Conservation (phyloP, 257 asterid genomes). For the Solanum neorickii region DNA sequence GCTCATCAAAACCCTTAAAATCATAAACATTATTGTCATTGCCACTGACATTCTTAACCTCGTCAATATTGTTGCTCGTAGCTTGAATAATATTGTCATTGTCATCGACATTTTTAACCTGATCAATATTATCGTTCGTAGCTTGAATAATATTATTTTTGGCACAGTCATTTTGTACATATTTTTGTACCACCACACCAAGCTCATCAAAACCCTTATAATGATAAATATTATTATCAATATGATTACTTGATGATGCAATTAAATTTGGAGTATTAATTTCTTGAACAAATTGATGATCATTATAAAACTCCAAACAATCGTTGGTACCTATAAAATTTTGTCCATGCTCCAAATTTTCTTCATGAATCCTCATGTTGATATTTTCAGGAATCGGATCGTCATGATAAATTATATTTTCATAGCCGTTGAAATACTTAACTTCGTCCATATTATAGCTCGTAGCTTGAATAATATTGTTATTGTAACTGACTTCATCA, state of each 20-base stretch:
- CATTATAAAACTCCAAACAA: neutral
- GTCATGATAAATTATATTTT: neutral
- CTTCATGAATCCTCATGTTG: neutral
- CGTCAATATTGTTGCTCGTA: neutral
- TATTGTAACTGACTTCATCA: no score
- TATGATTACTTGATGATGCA: neutral
- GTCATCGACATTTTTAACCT: no score
- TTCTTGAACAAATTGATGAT: neutral
- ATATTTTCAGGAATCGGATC: neutral
- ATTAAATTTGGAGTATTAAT: neutral
- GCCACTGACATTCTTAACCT: no score
- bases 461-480: neutral
- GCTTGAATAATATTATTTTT: no score
- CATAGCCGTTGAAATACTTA: neutral
- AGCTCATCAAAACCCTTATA: neutral
- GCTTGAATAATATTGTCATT: neutral
- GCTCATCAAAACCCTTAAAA: neutral
- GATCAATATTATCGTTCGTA: no score
- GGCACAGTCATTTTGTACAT: neutral
- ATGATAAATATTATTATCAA: neutral
- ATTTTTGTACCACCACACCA: neutral
- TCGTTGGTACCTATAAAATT: neutral
- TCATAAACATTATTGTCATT: neutral
- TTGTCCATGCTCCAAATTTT: neutral
- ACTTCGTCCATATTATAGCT: neutral